Conservation (phyloP, 306 rosid genomes). For the Trichosanthes cucumerina region DNA sequence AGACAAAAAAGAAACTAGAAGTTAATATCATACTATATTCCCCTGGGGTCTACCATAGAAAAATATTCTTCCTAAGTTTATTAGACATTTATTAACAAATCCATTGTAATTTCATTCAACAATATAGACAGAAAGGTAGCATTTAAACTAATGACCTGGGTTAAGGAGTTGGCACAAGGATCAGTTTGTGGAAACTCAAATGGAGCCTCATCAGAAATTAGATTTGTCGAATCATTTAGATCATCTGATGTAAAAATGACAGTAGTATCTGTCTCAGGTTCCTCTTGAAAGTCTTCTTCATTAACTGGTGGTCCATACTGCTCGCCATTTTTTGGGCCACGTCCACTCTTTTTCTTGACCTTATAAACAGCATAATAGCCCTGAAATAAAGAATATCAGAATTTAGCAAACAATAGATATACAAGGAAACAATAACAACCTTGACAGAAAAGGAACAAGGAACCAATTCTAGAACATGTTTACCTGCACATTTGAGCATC, state of each 20-base stretch:
- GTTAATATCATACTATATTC: not conserved
- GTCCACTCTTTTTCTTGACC: conserved; percentile 80
- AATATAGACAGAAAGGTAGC: not conserved
- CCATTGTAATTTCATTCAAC: not conserved
- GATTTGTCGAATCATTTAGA: conserved; percentile 24
- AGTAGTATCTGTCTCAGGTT: conserved; percentile 10
- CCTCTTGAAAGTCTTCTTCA: conserved; percentile 13
- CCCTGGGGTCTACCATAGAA: not conserved
- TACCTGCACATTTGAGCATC: conserved; percentile 69
- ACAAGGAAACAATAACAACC: not conserved
- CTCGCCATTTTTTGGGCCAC: conserved; percentile 94
- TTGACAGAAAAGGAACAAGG: conserved; percentile 6
- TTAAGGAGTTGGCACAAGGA: conserved; percentile 17
- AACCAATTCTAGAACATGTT: not conserved
- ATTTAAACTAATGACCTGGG: conserved; percentile 41
- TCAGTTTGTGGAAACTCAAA: conserved; percentile 20
- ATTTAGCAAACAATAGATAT: not conserved
- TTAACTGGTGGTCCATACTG: conserved; percentile 84
- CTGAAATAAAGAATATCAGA: conserved; percentile 23
- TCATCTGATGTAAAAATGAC: conserved; percentile 25
- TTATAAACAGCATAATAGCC: conserved; percentile 79
- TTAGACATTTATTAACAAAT: not conserved
- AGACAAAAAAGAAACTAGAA: conserved; percentile 6
- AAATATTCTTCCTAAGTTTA: not conserved
- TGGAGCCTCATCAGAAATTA: conserved; percentile 29